Base-by-base conservation (phyloP, 2,329 filamentous ascomycete species). In the Akanthomyces dipterigenus region DNA sequence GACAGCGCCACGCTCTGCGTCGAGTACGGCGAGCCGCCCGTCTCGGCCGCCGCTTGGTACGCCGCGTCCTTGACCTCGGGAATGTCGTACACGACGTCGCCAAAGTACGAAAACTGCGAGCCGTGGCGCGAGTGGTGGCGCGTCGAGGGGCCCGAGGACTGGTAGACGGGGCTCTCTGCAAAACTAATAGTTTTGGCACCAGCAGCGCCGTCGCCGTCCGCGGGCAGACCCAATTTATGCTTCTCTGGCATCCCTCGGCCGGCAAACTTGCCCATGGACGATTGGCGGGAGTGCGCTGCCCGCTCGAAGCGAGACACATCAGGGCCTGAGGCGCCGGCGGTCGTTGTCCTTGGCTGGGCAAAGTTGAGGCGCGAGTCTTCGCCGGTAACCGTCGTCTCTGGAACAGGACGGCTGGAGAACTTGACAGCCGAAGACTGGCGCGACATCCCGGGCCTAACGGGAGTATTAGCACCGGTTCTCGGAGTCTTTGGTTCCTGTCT, bases 321-420 rank as follows among this genome's bases (percentile, higher is more conserved):
- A 3, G n/a, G 16, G 7, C 49, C 42, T 3, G 20, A 14, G 1
- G 38, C 20, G 8, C 64, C 64, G 8, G 67, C 63, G 6, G 71
- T 68, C 5, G 69, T 69, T 16, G 71, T 68, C 5, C 68, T 69
- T 16, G 69, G 66, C 9, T 74, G 70, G 5, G 74, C 85, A 72
- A 95, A 96, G 82, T 89, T 90, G 64, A 96, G 92, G 42, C 69
- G 74, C 1, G 82, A 77, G 1, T 68, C 89, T 63, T 89, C 84
- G 1, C 79, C 77, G 3, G 84, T 83, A 24, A 91, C 81, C 63
- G 80, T 83, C 2, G 89, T 87, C 65, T 88, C 84, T 0, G 90
- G 90, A 1, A 90, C 85, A 0, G 89, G 85, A 6, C 84, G 85
- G 55, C 88, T 92, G 0, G 87, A 88, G 71, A 93, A 93, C 42